These are phyloP conservation scores for Pleomassaria siparia DNA, from an alignment of 2,329 filamentous ascomycete species.

Conservation along the genomic window DNA sequence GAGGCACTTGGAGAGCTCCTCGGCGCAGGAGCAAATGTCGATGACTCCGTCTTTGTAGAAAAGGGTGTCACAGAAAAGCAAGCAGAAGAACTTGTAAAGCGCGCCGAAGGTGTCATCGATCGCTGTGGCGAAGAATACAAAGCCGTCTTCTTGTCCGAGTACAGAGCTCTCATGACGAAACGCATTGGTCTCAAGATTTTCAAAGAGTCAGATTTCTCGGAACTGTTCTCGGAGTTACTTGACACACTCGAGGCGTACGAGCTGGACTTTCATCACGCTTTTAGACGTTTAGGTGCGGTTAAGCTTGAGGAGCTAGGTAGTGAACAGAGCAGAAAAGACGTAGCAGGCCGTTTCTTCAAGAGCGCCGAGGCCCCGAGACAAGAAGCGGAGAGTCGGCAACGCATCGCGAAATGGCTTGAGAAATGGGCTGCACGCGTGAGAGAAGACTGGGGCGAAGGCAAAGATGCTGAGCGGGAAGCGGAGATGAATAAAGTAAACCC, in stretches of 20 bases:
- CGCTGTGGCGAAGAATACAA: constrained; percentile 86
- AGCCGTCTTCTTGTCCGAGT: constrained; percentile 82
- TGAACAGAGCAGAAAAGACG: constrained; percentile 62
- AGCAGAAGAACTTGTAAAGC: constrained; percentile 68
- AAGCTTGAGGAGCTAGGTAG: constrained; percentile 64
- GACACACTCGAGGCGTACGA: constrained; percentile 80
- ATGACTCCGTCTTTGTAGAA: constrained; percentile 69
- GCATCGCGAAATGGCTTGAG: constrained; percentile 78
- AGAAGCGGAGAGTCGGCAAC: constrained; percentile 65
- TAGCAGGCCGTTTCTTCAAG: constrained; percentile 78
- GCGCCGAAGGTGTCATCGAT: constrained; percentile 82
- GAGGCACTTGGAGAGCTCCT: constrained; percentile 88
- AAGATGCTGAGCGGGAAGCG: constrained; percentile 62
- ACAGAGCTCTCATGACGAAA: constrained; percentile 79
- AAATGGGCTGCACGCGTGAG: constrained; percentile 71
- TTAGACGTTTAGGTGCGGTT: constrained; percentile 73
- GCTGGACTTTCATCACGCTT: constrained; percentile 93
- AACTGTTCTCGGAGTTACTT: constrained; percentile 77
- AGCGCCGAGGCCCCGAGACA: constrained; percentile 58
- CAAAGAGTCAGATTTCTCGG: constrained; percentile 74
- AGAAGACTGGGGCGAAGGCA: constrained; percentile 71
- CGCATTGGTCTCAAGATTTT: constrained; percentile 74
- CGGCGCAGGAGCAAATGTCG: constrained; percentile 71
- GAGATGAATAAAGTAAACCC: constrained; percentile 89
- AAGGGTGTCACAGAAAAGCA: constrained; percentile 73